Conservation (phyloP, 2,329 filamentous ascomycete species). For the Xylaria sp. region DNA sequence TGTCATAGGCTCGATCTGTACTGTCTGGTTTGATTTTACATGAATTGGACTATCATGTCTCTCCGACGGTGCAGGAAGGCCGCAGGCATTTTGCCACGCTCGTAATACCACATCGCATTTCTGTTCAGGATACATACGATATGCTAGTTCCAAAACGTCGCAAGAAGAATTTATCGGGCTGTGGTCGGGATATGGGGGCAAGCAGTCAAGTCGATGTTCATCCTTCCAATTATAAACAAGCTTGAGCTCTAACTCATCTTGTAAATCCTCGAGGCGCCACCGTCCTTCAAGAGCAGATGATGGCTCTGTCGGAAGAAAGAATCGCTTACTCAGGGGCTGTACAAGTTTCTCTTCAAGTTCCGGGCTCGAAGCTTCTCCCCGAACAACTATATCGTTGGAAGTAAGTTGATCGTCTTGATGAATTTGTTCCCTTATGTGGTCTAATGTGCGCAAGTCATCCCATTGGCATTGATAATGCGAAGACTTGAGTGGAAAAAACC, state of each 20-base stretch:
- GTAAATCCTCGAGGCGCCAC: background rate
- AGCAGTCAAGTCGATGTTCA: background rate
- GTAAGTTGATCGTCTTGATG: background rate
- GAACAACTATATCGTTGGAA: background rate
- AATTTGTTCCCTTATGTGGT: background rate
- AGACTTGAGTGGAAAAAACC: background rate
- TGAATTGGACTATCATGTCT: background rate
- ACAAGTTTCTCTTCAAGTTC: background rate
- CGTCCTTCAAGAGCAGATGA: background rate
- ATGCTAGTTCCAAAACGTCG: background rate
- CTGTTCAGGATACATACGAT: background rate
- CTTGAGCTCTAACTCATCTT: background rate
- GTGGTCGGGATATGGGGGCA: background rate
- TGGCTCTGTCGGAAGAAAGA: background rate
- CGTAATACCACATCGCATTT: background rate
- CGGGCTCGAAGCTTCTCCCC: background rate
- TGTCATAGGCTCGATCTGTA: background rate
- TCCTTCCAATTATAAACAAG: background rate
- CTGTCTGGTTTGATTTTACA: background rate
- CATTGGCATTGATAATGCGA: background rate
- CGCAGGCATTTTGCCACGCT: background rate
- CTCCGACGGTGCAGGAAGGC: background rate
- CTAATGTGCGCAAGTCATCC: background rate
- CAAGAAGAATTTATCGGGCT: background rate
- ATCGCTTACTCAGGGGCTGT: background rate